Evolutionary conservation across 2,329 filamentous ascomycete genomes (phyloP).

Genomic region (Aspergillus sp.): DNA sequence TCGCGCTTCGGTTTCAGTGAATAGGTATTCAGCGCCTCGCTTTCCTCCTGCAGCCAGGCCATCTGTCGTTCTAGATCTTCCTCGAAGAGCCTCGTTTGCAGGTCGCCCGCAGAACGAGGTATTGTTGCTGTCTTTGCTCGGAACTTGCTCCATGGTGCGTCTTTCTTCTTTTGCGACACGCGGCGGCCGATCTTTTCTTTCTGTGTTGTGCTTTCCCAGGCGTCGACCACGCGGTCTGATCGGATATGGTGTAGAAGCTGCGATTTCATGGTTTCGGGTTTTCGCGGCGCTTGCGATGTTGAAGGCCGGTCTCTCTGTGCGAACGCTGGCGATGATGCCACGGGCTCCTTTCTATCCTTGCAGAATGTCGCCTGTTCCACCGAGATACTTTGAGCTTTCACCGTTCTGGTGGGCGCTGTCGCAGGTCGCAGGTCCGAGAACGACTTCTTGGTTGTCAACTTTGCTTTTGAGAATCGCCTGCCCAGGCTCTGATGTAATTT

Average conservation of each 20-base stretch:
- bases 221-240: conserved; percentile 32
- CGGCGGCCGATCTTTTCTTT: conserved; percentile 16
- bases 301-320: conserved; percentile 9
- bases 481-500: conserved; percentile 19
- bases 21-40: conserved; percentile 28
- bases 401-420: conserved; percentile 25
- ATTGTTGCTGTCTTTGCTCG: conserved; percentile 24
- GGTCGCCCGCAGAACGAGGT: conserved; percentile 8
- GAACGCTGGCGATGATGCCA: conserved; percentile 8
- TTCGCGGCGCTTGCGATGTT: conserved; percentile 9
- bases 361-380: conserved; percentile 27
- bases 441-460: conserved; percentile 16
- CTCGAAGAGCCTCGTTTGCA: conserved; percentile 10
- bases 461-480: conserved; percentile 24
- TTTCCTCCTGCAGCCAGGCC: conserved; percentile 30
- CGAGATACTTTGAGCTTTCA: conserved; percentile 25
- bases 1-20: conserved; percentile 28
- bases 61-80: conserved; percentile 23
- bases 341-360: conserved; percentile 16
- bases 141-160: conserved; percentile 31
- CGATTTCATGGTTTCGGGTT: conserved; percentile 28
- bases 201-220: conserved; percentile 27
- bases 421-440: conserved; percentile 21
- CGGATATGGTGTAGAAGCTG: conserved; percentile 35
- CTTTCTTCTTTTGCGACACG: conserved; percentile 19